Base-by-base conservation (phyloP, 2,329 filamentous ascomycete genomes). In the Dactylellina cionopaga region DNA sequence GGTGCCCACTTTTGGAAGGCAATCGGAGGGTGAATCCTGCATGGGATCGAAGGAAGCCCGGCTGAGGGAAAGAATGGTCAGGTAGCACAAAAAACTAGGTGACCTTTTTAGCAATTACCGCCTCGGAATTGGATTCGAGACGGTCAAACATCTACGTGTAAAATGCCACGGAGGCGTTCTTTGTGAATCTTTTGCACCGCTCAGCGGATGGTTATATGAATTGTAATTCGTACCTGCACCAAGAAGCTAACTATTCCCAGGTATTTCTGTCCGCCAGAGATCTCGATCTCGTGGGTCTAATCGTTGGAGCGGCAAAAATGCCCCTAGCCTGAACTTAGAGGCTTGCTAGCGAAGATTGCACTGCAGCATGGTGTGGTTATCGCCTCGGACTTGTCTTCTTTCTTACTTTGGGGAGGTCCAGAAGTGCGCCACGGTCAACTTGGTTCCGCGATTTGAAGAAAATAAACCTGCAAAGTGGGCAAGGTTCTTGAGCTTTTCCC, bases 401-500 rank as follows among this genome's bases (percentile, higher is more conserved):
- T n/a, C 4, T 4, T 54, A 35, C 6, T 11, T 33, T 7, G 29
- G 31, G n/a, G 15, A 24, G 5, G 24, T 27, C 52, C 33, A 15
- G 37, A 29, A 56, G 52, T 29, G 33, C 17, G 52, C 24, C 27
- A 24, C 19, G 19, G 11, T 41, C 33, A 22, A 7, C 5, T 25
- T 15, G 24, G 10, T 69, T 56, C 54, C 55, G 59, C 52, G 35
- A 31, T 10, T 49, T 35, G 65, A 63, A 31, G 51, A 43, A 31
- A 58, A 52, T 52, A 58, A 54, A 41, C 58, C 46, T 64, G 37
- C 64, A 44, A 43, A 15, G 44, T 7, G 31, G 31, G 17, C 66
- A 71, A 71, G 66, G 58, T 64, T 71, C 25, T 39, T 51, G 27
- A 56, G 33, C 17, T 41, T 52, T 58, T n/a, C n/a, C 51, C 27